Percentiles rank a stretch among this genome's conserved stretches.
These are phyloP conservation scores for Fusarium algeriense DNA, from an alignment of 2,329 filamentous ascomycete genomes.

Conservation along the genomic window DNA sequence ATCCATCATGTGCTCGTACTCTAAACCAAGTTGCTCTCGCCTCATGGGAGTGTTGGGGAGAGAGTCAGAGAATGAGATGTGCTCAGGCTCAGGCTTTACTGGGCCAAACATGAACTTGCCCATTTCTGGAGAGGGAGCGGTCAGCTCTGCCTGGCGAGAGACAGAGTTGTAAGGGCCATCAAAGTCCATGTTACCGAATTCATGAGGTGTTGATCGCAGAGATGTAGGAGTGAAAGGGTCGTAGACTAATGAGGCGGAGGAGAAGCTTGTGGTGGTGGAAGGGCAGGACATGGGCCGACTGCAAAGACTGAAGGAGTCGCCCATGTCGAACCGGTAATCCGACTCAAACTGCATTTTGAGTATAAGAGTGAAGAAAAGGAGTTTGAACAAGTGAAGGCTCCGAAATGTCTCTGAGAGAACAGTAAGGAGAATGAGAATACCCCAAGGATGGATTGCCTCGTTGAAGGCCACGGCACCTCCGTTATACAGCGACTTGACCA, in stretches of 20 bases:
- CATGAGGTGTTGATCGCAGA: slow-evolving; percentile 58
- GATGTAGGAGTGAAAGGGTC: slow-evolving; percentile 61
- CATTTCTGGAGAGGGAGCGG: slow-evolving; percentile 52
- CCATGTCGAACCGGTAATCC: slow-evolving; percentile 56
- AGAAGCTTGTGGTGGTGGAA: slow-evolving; percentile 55
- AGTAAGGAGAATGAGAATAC: no score
- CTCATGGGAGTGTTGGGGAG: slow-evolving; percentile 55
- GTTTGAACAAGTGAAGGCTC: no score
- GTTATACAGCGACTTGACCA: no score
- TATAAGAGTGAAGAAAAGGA: no score
- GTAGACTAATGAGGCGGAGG: slow-evolving; percentile 56
- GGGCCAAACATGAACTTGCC: slow-evolving; percentile 53
- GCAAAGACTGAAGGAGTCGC: slow-evolving; percentile 56
- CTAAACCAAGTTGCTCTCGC: slow-evolving; percentile 52
- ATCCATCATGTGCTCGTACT: slow-evolving; percentile 56
- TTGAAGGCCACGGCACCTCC: no score
- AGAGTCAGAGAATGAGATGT: slow-evolving; percentile 49
- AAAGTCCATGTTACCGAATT: slow-evolving; percentile 54
- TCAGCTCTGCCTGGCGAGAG: slow-evolving; percentile 51
- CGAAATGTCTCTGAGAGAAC: no score
- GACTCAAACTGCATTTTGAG: slow-evolving; percentile 55
- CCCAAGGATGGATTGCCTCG: no score
- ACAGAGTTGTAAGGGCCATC: slow-evolving; percentile 49
- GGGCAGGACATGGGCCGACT: slow-evolving; percentile 54
- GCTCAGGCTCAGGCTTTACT: slow-evolving; percentile 53